Evolutionary conservation across 768 basidiomycete species (phyloP), one percentile per base, ranked within the genome.

Genomic region (Candolleomyces efflorescens): DNA sequence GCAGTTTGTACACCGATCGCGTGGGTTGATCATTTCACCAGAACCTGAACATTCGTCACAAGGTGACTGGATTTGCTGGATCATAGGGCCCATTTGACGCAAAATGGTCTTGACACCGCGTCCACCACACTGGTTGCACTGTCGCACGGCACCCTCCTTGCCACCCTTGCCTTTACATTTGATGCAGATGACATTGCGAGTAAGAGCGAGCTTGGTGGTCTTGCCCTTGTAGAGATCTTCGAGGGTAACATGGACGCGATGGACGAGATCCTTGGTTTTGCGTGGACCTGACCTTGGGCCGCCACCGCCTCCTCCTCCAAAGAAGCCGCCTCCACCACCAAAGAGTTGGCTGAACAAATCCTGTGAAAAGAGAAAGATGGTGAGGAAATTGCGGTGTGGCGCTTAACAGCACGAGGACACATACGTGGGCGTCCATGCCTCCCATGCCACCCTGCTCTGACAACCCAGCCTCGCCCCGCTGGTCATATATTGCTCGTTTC

Each of bases 141-240:
- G 67, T 69, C 86, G 84, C 61, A 97, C 93, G 53, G 97, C 91
- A 56, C 96, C 97, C 17, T 97, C 95, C 75, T 98, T 98, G 56
- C 97, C 97, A 49, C 97, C 97, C 70, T 90, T 94, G 66, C 97
- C 97, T 64, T 89, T 89, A 77, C 97, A 99, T 68, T 94, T 93
- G 56, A 78, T 70, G 75, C 97, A 99, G 67, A 98, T 89, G 62
- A 94, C 82, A 66, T 96, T 97, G 62, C 96, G 92, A 18, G 94
- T 97, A 46, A 99, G 81, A 43, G 97, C 92, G 59, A 99, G 90
- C 74, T 98, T 98, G 46, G 95, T 94, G 3, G 94, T 96, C 76
- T 98, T 99, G 73, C 97, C 96, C 73, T 92, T 94, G 85, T 98
- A 98, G 3, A 99, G 84, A 71, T 99, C 97, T 74, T 98, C 96